Percentiles rank a stretch among this genome's conserved stretches.
Evolutionary conservation across 2,329 filamentous ascomycete species (phyloP).

Genomic region (Pseudogymnoascus sp.): DNA sequence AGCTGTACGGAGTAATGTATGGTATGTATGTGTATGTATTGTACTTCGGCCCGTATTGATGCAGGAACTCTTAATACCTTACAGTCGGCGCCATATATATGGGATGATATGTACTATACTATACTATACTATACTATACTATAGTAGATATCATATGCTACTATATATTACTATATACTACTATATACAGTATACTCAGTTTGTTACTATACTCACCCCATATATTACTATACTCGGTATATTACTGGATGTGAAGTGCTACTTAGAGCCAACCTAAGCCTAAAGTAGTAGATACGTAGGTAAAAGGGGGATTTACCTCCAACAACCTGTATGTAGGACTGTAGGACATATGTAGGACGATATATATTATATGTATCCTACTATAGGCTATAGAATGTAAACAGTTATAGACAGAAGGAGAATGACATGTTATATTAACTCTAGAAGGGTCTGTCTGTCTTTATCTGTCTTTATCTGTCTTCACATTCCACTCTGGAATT

Average conservation of each 20-base stretch:
- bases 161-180: not conserved
- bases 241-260: not conserved
- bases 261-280: not conserved
- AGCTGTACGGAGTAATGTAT: not conserved
- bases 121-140: not conserved
- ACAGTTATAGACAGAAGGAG: not conserved
- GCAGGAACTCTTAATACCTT: not conserved
- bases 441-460: not conserved
- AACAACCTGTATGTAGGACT: not conserved
- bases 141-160: not conserved
- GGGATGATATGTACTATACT: not conserved
- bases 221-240: not conserved
- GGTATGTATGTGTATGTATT: not conserved
- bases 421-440: too few species aligned
- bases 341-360: not conserved
- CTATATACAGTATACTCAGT: not conserved
- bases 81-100: not conserved
- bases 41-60: not conserved
- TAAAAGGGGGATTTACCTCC: not conserved
- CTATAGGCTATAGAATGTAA: not conserved
- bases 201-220: not conserved
- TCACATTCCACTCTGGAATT: not conserved
- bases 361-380: not conserved
- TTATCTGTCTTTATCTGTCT: not conserved
- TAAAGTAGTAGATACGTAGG: not conserved